phyloP scores from a whole-genome alignment of 2,329 filamentous ascomycete species.

The Cercospora canescens region DNA sequence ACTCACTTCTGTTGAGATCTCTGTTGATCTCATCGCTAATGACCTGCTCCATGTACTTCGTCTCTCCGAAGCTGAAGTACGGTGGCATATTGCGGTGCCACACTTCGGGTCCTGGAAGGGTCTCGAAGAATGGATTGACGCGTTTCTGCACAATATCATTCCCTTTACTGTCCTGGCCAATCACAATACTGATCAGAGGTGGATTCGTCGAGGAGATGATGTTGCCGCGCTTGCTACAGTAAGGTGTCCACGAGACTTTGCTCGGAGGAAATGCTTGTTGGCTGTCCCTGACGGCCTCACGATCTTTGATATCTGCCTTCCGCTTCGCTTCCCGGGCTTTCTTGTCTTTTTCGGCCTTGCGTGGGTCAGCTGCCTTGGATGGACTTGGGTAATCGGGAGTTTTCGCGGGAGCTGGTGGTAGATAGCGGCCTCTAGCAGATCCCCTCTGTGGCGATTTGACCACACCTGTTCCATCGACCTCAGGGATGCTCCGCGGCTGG shows the following conservation, averaged over 20 bases:
- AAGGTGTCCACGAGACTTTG: not conserved
- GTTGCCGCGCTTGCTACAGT: conserved; percentile 8
- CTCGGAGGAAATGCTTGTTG: not conserved
- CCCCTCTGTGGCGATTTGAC: not conserved
- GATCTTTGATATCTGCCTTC: not conserved
- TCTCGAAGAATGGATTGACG: conserved; percentile 32
- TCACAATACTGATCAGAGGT: conserved; percentile 6
- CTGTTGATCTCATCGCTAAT: conserved; percentile 31
- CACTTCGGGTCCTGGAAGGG: conserved; percentile 30
- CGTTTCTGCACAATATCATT: not conserved
- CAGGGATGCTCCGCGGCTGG: not conserved
- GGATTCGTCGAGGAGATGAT: conserved; percentile 24
- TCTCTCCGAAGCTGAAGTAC: conserved; percentile 36
- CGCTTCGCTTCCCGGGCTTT: not conserved
- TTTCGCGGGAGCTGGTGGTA: not conserved
- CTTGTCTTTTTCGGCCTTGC: not conserved
- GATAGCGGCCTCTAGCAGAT: not conserved
- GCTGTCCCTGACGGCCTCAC: not conserved
- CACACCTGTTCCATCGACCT: not conserved
- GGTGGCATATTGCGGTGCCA: conserved; percentile 35
- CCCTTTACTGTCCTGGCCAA: not conserved
- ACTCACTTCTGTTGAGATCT: conserved; percentile 32
- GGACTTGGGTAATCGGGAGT: conserved; percentile 1
- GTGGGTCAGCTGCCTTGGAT: not conserved
- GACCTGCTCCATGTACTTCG: conserved; percentile 29